Conservation (phyloP, 139 green algal species). For the Tetraselmis striata region DNA sequence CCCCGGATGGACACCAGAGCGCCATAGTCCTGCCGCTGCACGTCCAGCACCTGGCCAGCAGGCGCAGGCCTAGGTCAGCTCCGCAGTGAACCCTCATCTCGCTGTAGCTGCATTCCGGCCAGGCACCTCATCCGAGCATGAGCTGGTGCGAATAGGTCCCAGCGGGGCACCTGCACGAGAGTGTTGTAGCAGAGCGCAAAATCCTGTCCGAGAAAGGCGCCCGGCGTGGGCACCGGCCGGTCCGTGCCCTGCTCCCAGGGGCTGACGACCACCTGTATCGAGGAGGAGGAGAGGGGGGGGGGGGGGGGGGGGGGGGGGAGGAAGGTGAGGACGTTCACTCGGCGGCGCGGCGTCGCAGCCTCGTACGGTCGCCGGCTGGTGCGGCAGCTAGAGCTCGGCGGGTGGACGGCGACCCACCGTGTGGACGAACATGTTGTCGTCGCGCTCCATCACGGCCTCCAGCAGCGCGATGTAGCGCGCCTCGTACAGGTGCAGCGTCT, state of each 20-base stretch:
- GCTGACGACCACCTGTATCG: conserved; percentile 19
- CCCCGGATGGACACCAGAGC: conserved; percentile 20
- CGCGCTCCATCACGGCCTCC: conserved; percentile 25
- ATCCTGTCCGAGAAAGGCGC: conserved; percentile 8
- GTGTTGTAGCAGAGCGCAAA: conserved; percentile 16
- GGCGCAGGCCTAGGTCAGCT: too few species aligned
- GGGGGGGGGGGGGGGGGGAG: too few species aligned
- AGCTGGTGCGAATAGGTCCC: too few species aligned
- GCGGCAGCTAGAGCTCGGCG: too few species aligned
- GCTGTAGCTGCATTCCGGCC: too few species aligned
- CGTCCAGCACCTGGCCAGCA: conserved; percentile 11
- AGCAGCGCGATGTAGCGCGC: conserved; percentile 44
- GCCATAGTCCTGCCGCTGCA: conserved; percentile 17
- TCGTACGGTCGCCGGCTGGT: too few species aligned
- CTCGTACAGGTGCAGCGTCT: conserved; percentile 55
- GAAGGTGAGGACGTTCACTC: too few species aligned
- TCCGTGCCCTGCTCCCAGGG: neutral
- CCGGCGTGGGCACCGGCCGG: neutral
- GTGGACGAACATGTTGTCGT: conserved; percentile 24
- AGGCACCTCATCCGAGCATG: too few species aligned
- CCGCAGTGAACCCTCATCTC: too few species aligned
- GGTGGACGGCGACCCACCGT: too few species aligned
- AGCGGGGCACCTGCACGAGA: conserved; percentile 16
- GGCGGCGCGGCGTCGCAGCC: too few species aligned
- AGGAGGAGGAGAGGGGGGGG: too few species aligned